These are phyloP conservation scores for Ceratocystis diversiconidia DNA, from an alignment of 2,329 filamentous ascomycete genomes.

Conservation along the genomic window DNA sequence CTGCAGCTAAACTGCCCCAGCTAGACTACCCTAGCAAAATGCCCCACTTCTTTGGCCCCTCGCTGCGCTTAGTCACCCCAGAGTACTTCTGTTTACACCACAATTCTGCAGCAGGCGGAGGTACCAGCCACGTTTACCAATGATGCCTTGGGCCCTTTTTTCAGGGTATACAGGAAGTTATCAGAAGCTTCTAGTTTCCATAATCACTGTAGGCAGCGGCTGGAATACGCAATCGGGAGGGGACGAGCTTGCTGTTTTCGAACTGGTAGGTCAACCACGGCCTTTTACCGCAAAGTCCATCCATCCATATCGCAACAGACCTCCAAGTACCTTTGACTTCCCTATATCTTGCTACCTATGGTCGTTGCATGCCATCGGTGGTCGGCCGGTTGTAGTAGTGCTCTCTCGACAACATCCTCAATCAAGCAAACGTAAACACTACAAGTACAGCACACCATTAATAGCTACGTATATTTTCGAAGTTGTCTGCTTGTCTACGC, in stretches of 20 bases:
- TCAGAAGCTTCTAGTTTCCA: constrained; percentile 16
- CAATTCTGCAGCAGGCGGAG: background rate
- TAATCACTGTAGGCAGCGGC: constrained; percentile 11
- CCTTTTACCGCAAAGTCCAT: background rate
- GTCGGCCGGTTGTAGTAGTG: too few relatives aligned
- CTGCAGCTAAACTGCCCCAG: too few relatives aligned
- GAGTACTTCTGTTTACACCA: background rate
- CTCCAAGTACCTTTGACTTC: too few relatives aligned
- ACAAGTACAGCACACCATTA: too few relatives aligned
- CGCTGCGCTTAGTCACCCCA: constrained; percentile 14
- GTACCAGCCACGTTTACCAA: constrained; percentile 14
- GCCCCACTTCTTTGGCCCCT: constrained; percentile 14
- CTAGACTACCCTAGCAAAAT: background rate
- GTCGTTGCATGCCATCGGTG: too few relatives aligned
- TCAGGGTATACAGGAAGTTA: constrained; percentile 1
- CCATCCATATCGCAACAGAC: background rate
- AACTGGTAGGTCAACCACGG: background rate
- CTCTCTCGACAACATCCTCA: too few relatives aligned
- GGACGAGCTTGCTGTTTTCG: background rate
- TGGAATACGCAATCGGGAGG: constrained; percentile 14
- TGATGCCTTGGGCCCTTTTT: background rate
- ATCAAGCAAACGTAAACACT: too few relatives aligned
- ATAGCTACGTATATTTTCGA: too few relatives aligned
- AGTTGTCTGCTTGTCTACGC: background rate
- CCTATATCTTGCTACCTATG: too few relatives aligned